These are phyloP conservation scores for Talaromyces rugulosus DNA, from an alignment of 2,329 filamentous ascomycete genomes.

Conservation along the genomic window DNA sequence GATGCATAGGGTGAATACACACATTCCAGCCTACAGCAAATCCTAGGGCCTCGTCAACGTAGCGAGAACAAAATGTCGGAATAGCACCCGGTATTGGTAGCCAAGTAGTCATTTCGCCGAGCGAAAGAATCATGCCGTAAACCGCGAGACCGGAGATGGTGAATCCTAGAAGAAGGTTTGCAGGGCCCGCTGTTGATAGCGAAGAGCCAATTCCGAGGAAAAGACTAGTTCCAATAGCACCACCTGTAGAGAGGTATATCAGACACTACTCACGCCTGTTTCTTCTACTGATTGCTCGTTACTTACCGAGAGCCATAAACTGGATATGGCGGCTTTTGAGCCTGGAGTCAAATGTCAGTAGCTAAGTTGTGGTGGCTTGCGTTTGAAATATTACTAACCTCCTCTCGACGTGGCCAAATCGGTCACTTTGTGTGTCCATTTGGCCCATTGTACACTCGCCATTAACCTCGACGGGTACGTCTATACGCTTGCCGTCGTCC, in stretches of 20 bases:
- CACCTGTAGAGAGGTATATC: slow-evolving; percentile 53
- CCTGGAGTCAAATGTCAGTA: background rate
- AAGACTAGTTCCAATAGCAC: slow-evolving; percentile 54
- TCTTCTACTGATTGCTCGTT: background rate
- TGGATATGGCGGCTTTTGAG: slow-evolving; percentile 3
- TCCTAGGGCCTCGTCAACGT: slow-evolving; percentile 38
- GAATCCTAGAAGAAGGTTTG: slow-evolving; percentile 51
- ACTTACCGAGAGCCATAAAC: slow-evolving; percentile 4
- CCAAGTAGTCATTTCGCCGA: slow-evolving; percentile 39
- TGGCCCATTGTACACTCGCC: background rate
- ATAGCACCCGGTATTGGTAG: slow-evolving; percentile 41
- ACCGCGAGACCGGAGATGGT: slow-evolving; percentile 45
- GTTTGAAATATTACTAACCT: background rate
- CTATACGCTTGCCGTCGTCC: background rate
- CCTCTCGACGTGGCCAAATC: slow-evolving; percentile 2
- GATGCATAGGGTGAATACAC: background rate
- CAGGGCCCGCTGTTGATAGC: slow-evolving; percentile 48
- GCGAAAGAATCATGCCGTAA: slow-evolving; percentile 45
- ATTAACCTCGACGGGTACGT: background rate
- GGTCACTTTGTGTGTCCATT: slow-evolving; percentile 1
- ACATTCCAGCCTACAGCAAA: slow-evolving; percentile 39
- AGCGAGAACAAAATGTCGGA: slow-evolving; percentile 40
- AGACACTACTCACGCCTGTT: background rate
- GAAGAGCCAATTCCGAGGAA: slow-evolving; percentile 54
- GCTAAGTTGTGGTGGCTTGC: background rate